Base-by-base conservation (phyloP, 495 filamentous ascomycete genomes). In the Parachaetomium inaequale region DNA sequence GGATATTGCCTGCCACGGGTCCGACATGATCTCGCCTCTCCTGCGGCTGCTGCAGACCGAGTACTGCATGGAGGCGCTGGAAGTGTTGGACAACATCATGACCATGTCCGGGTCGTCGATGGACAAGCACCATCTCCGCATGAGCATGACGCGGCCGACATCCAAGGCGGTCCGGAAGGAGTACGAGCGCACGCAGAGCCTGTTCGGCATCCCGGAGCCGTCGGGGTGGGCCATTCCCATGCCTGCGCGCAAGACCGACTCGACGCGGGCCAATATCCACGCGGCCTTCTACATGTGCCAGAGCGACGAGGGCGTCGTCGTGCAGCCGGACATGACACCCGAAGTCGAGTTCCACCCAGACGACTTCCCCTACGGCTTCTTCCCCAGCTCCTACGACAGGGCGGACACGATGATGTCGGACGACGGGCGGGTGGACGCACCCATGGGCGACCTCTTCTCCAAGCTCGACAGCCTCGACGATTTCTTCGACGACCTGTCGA, bases 211-310 rank as follows among this genome's bases (percentile, higher is more conserved):
- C 61, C 94, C 94, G 2, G 93, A 97, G 70, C 89, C 91, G 28
- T 93, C 89, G 3, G 94, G 94, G 7, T 99, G 94, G 94, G 92
- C 95, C 1, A 90, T 99, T 36, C 94, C 95, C 2, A 88, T 93
- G 75, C 94, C 94, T 21, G 93, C 93, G 3, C 87, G 87, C 51
- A 91, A 96, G 74, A 92, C 93, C 3, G 85, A 84, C 51, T 85
- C 84, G 43, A 97, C 93, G 12, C 82, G 93, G 38, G 82, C 86
- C 58, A 98, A 98, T 69, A 93, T 98, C n/a, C 93, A 97, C 66
- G 91, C 92, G 0, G 92, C 94, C 4, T 96, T 96, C 73, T 94
- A 96, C 72, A 96, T 91, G 55, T 96, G 93, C 64, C 84, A 83
- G 51, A 73, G 66, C 15, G 65, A 71, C 28, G 77, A 80, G 54